These are phyloP conservation scores for Lycium barbarum DNA, from an alignment of 257 asterid species.

Conservation along the genomic window DNA sequence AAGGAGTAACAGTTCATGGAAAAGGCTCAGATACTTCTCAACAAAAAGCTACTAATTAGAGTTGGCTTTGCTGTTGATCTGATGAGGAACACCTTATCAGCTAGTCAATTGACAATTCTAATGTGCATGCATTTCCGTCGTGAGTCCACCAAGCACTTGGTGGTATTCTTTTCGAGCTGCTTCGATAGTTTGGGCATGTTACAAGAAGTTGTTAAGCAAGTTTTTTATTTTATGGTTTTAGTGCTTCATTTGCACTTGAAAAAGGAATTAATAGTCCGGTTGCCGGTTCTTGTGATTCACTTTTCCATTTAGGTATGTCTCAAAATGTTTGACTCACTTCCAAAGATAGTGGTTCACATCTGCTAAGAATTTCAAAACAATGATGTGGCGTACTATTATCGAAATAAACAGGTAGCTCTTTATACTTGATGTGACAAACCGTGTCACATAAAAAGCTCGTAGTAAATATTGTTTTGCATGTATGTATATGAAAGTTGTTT, in stretches of 20 bases:
- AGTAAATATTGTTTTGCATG: neutral
- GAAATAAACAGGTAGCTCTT: neutral
- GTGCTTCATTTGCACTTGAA: neutral
- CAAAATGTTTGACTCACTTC: neutral
- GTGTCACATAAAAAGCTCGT: neutral
- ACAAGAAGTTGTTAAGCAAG: neutral
- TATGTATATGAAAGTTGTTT: neutral
- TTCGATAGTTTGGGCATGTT: neutral
- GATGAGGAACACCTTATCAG: neutral
- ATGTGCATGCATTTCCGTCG: neutral
- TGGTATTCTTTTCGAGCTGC: neutral
- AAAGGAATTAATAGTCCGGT: neutral
- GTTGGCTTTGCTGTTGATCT: neutral
- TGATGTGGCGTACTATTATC: neutral
- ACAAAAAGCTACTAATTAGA: neutral
- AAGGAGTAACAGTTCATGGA: slow-evolving; percentile 7
- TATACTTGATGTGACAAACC: neutral
- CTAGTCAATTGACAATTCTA: neutral
- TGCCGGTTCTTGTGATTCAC: neutral
- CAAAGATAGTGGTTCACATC: neutral
- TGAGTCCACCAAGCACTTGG: neutral
- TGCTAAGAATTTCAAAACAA: neutral
- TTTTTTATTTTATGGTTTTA: neutral
- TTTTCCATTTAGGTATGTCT: neutral
- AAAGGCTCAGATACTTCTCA: neutral